phyloP scores from a whole-genome alignment of 768 basidiomycete genomes.

The Lactarius pseudohatsudake region DNA sequence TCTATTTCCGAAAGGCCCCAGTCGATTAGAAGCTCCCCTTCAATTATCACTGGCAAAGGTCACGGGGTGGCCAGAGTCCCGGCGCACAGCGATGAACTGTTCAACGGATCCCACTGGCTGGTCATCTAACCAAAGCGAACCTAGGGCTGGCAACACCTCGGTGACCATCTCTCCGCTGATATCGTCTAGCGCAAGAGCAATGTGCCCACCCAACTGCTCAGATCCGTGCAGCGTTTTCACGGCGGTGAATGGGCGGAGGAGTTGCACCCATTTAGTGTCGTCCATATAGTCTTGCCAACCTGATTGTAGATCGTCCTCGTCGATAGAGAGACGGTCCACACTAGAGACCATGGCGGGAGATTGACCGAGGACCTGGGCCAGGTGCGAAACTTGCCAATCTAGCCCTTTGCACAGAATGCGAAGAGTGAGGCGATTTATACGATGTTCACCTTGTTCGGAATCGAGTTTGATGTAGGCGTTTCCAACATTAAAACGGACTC shows the following conservation, averaged over 20 bases:
- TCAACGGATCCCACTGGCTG: neutral
- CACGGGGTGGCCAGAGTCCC: neutral
- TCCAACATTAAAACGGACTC: neutral
- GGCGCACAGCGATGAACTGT: neutral
- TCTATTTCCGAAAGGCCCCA: too few relatives aligned
- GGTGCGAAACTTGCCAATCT: slow-evolving; percentile 10
- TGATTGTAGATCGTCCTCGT: neutral
- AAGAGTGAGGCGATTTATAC: neutral
- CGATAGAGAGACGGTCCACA: neutral
- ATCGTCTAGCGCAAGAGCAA: too few relatives aligned
- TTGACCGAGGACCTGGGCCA: neutral
- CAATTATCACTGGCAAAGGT: neutral
- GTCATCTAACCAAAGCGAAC: neutral
- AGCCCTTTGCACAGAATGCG: neutral
- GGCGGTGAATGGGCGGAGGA: too few relatives aligned
- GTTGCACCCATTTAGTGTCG: too few relatives aligned
- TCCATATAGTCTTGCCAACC: neutral
- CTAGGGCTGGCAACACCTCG: neutral
- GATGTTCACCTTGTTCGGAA: too few relatives aligned
- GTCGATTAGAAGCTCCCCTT: too few relatives aligned
- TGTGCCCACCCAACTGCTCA: too few relatives aligned
- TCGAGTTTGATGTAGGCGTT: neutral
- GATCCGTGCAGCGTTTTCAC: too few relatives aligned
- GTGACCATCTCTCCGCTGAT: neutral
- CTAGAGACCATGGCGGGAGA: neutral